Conservation (phyloP, 805 yeast genomes). For the Starmerella bombi region DNA sequence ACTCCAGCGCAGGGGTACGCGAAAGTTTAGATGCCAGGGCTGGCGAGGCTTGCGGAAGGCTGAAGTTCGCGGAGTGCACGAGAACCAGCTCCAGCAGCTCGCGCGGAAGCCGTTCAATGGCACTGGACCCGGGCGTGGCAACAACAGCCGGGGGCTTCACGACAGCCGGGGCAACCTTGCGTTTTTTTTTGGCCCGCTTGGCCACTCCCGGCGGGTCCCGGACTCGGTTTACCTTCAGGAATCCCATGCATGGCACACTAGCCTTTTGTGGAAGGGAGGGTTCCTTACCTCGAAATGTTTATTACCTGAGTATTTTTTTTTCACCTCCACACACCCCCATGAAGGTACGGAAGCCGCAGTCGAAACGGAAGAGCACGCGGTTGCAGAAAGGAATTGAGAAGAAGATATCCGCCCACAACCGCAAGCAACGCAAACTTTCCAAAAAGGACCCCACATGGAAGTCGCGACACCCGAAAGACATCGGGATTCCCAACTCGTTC, state of each 20-base stretch:
- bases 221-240: constrained; percentile 2
- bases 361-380: constrained; percentile 77
- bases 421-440: constrained; percentile 67
- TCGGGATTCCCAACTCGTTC: constrained; percentile 88
- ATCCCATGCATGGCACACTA: too few relatives aligned
- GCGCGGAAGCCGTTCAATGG: constrained; percentile 28
- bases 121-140: too few relatives aligned
- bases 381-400: constrained; percentile 93
- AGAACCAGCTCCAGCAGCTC: constrained; percentile 34
- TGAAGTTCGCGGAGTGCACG: constrained; percentile 29
- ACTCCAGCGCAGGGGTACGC: constrained; percentile 23
- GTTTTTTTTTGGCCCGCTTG: too few relatives aligned
- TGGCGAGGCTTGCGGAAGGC: constrained; percentile 30
- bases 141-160: too few relatives aligned
- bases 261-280: too few relatives aligned
- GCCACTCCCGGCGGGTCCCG: too few relatives aligned
- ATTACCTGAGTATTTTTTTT: constrained; percentile 9
- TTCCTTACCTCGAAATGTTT: constrained; percentile 2
- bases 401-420: constrained; percentile 82
- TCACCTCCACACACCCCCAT: constrained; percentile 5
- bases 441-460: constrained; percentile 93
- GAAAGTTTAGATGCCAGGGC: constrained; percentile 22
- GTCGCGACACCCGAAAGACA: constrained; percentile 69
- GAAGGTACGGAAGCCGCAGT: constrained; percentile 24
- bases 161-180: too few relatives aligned